Evolutionary conservation across 345 rosid genomes (phyloP).

Genomic region (Salix koriyanagi): DNA sequence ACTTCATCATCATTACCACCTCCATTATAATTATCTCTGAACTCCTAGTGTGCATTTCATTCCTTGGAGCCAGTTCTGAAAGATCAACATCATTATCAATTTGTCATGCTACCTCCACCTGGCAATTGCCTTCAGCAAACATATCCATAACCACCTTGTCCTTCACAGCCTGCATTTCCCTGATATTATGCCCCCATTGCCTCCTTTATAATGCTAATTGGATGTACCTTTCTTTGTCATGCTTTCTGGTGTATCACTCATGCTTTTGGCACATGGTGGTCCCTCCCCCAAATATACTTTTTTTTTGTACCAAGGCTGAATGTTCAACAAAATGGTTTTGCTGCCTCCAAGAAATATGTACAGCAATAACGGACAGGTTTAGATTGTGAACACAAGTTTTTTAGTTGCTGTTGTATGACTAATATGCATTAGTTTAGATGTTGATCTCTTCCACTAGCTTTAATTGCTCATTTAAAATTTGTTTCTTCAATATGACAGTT

Average conservation of each 20-base stretch:
- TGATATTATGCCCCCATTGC: not conserved
- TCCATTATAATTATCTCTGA: not conserved
- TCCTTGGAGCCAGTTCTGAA: not conserved
- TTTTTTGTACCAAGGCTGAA: too few relatives aligned
- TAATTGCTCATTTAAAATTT: not conserved
- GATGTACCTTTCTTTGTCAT: not conserved
- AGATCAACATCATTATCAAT: not conserved
- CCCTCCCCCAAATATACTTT: too few relatives aligned
- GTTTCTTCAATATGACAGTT: not conserved
- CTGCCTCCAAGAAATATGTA: too few relatives aligned
- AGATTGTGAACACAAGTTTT: too few relatives aligned
- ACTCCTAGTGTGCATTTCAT: not conserved
- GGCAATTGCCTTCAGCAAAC: not conserved
- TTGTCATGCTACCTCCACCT: not conserved
- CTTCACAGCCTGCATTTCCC: not conserved
- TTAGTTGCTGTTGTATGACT: too few relatives aligned
- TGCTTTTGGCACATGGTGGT: too few relatives aligned
- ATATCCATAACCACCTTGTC: not conserved
- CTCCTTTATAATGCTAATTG: not conserved
- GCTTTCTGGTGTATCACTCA: not conserved
- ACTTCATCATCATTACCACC: not conserved
- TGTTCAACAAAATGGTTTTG: too few relatives aligned
- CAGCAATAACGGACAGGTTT: too few relatives aligned
- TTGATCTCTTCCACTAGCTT: not conserved
- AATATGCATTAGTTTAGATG: too few relatives aligned